Evolutionary conservation across 2,329 filamentous ascomycete species (phyloP).

Genomic region (Lecanicillium sp.): DNA sequence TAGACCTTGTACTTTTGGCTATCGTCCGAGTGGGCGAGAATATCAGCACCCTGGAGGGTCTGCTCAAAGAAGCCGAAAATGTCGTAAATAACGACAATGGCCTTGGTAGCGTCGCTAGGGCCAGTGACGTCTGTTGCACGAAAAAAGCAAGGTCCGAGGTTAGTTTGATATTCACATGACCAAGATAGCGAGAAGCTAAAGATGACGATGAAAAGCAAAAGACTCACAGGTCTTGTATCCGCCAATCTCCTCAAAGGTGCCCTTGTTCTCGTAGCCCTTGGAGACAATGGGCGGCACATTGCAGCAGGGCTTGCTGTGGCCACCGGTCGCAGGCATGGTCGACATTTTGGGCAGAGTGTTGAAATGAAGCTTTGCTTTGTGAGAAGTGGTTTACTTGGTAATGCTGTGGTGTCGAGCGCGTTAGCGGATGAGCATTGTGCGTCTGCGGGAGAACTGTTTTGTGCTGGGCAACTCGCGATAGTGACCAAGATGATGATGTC

Average conservation of each 20-base stretch:
- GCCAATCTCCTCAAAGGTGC: conserved; percentile 46
- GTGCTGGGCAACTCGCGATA: no score
- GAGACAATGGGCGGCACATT: conserved; percentile 50
- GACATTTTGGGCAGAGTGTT: conserved; percentile 27
- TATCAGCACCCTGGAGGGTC: conserved; percentile 63
- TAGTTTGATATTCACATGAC: neutral
- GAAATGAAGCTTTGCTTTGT: neutral
- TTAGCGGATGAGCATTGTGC: no score
- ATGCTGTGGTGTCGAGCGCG: neutral
- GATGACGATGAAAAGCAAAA: no score
- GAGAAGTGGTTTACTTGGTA: neutral
- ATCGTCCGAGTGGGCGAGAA: conserved; percentile 45
- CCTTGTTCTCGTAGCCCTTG: conserved; percentile 46
- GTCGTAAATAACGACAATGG: conserved; percentile 38
- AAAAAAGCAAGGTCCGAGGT: neutral
- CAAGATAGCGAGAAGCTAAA: neutral
- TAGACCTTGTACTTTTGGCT: conserved; percentile 72
- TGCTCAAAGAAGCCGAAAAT: conserved; percentile 66
- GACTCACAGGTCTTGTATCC: conserved; percentile 45
- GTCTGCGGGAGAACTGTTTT: no score
- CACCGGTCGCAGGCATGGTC: conserved; percentile 40
- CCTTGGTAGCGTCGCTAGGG: conserved; percentile 42
- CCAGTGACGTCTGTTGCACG: conserved; percentile 34
- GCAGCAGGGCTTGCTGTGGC: conserved; percentile 49
- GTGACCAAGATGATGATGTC: neutral